Evolutionary conservation across 2,329 filamentous ascomycete species (phyloP), one percentile per base, ranked within the genome.

Genomic region (Graphium sp.): DNA sequence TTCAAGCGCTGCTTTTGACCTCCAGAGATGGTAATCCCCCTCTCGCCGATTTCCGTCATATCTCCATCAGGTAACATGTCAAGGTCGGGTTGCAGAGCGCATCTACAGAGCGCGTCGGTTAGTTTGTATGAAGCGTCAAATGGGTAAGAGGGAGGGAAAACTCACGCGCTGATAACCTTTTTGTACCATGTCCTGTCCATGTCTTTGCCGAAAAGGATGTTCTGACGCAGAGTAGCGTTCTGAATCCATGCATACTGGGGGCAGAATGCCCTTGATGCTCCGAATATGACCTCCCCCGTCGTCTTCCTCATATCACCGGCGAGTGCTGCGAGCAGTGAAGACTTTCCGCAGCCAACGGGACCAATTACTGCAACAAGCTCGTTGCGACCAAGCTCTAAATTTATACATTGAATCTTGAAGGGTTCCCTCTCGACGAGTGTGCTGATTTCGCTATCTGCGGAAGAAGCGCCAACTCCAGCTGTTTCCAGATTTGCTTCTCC

Each of bases 231-330:
- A 1, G 77, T 81, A 0, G 83, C 66, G 43, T 95, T 95, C 46
- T 95, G 87, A 27, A 98, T 93, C 89, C 89, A 98, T 0, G 89
- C 82, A 44, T 93, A 93, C 46, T 98, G 87, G 0, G 87, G 87
- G 39, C 89, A 95, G 42, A 93, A 94, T 0, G 87, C 82, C 35
- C 85, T 65, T 4, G 73, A 75, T 0, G 82, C 82, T 22, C 85
- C 81, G 39, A 89, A 66, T 0, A 70, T 65, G 5, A 91, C 66
- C 21, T 76, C 64, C 8, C 84, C 84, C 4, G 54, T 56, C 0
- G 80, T 91, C 47, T 76, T 78, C 24, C 84, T 73, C 87, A 95
- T 95, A 37, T 95, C 87, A 15, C 89, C 87, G 1, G 85, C 87
- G 25, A 98, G 56, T 1, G 87, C 84, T 19, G 83, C 79, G 3